phyloP scores from a whole-genome alignment of 805 yeast genomes.

The Yamadazyma insecticola region DNA sequence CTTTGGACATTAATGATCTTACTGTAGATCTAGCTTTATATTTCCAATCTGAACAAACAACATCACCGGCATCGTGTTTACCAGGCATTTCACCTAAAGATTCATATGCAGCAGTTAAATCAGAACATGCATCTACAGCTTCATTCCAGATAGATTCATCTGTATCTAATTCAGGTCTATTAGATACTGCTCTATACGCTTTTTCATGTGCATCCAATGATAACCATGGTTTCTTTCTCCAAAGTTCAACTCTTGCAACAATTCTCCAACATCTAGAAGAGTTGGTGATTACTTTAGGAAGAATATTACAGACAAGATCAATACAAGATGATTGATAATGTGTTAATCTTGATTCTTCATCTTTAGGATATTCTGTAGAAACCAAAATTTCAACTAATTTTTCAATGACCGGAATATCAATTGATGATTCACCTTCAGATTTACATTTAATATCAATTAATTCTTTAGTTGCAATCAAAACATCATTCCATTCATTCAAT shows the following conservation, averaged over 20 bases:
- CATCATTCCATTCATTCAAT: constrained; percentile 86
- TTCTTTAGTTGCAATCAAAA: constrained; percentile 65
- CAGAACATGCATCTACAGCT: constrained; percentile 74
- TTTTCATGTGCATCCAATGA: constrained; percentile 82
- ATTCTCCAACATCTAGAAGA: constrained; percentile 73
- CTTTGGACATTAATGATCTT: constrained; percentile 73
- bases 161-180: constrained; percentile 58
- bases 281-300: constrained; percentile 68
- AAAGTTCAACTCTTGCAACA: constrained; percentile 78
- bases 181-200: constrained; percentile 71
- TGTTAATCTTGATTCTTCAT: constrained; percentile 34
- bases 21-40: constrained; percentile 72
- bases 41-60: constrained; percentile 92
- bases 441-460: constrained; percentile 54
- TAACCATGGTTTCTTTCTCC: constrained; percentile 87
- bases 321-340: constrained; percentile 67
- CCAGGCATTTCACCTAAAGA: constrained; percentile 84
- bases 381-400: constrained; percentile 64
- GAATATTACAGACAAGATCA: constrained; percentile 62
- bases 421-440: constrained; percentile 54
- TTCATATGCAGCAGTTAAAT: constrained; percentile 80
- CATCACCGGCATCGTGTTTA: constrained; percentile 69
- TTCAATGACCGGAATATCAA: constrained; percentile 75
- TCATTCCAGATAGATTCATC: constrained; percentile 67
- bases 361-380: constrained; percentile 43